Percentiles rank a stretch among this genome's conserved stretches.
Evolutionary conservation across 345 rosid genomes (phyloP).

Genomic region (Lepidium didymum): DNA sequence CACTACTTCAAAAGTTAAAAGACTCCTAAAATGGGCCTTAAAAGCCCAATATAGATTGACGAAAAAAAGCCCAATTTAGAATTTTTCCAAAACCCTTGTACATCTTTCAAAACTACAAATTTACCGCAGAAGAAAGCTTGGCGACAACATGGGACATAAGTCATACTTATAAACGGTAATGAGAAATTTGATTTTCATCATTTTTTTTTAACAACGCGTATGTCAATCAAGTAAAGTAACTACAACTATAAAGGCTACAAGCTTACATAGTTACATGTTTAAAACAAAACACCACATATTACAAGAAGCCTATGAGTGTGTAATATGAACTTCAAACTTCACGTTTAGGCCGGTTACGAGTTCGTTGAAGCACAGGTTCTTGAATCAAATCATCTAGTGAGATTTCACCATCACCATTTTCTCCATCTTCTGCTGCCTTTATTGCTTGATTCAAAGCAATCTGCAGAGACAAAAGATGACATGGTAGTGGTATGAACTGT

Average conservation of each 20-base stretch:
- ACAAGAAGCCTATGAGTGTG: neutral
- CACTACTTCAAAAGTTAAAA: neutral
- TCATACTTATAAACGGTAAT: too few species aligned
- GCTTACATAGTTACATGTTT: slow-evolving; percentile 8
- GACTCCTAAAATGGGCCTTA: slow-evolving; percentile 2
- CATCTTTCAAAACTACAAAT: neutral
- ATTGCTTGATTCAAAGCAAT: slow-evolving; percentile 55
- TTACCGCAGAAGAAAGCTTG: neutral
- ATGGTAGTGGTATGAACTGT: neutral
- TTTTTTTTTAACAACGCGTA: neutral
- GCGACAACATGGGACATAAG: neutral
- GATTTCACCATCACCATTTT: slow-evolving; percentile 30
- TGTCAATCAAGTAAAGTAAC: neutral
- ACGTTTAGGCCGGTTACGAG: slow-evolving; percentile 72
- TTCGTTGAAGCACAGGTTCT: slow-evolving; percentile 46
- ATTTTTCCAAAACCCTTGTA: neutral
- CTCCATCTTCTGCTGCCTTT: slow-evolving; percentile 44
- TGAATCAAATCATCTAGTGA: slow-evolving; percentile 33
- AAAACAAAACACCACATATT: neutral
- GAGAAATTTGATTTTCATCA: neutral
- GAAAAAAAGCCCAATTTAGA: neutral
- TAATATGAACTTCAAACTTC: slow-evolving; percentile 28
- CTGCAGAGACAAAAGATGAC: slow-evolving; percentile 24
- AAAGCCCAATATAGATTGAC: slow-evolving; percentile 2
- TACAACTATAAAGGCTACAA: slow-evolving; percentile 10